These are phyloP conservation scores for Lumnitzera littorea DNA, from an alignment of 345 rosid genomes.

Conservation along the genomic window DNA sequence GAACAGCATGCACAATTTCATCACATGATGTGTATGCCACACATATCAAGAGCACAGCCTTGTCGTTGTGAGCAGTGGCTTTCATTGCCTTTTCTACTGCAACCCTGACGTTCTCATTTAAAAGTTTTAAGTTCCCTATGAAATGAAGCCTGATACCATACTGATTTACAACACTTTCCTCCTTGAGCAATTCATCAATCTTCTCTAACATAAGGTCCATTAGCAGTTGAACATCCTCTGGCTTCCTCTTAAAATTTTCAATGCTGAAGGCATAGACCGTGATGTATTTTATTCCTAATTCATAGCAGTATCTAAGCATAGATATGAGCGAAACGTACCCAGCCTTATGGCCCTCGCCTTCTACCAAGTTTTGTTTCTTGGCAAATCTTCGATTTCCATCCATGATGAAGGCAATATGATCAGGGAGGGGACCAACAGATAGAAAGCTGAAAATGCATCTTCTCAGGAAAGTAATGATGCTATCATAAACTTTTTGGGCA, in stretches of 20 bases:
- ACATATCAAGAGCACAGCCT: slow-evolving; percentile 45
- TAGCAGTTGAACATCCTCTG: slow-evolving; percentile 52
- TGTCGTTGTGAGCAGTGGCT: slow-evolving; percentile 35
- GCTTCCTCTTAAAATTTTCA: slow-evolving; percentile 67
- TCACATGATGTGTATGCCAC: slow-evolving; percentile 56
- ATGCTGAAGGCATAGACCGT: slow-evolving; percentile 68
- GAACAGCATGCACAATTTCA: slow-evolving; percentile 70
- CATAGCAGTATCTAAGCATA: slow-evolving; percentile 56
- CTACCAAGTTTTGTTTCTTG: slow-evolving; percentile 29
- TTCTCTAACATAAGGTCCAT: slow-evolving; percentile 82
- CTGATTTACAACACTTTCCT: slow-evolving; percentile 52
- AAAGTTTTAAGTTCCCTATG: slow-evolving; percentile 45
- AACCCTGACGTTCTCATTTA: slow-evolving; percentile 31
- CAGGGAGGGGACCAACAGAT: slow-evolving; percentile 45
- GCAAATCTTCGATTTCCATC: slow-evolving; percentile 54
- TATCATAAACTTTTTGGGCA: slow-evolving; percentile 9
- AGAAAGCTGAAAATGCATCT: slow-evolving; percentile 36
- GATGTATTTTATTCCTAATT: slow-evolving; percentile 55
- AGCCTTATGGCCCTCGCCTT: slow-evolving; percentile 52
- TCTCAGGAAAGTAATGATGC: slow-evolving; percentile 23
- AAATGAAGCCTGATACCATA: slow-evolving; percentile 49
- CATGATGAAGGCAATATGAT: slow-evolving; percentile 66
- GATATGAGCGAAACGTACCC: slow-evolving; percentile 46
- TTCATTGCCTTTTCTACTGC: slow-evolving; percentile 57
- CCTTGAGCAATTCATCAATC: slow-evolving; percentile 43